Percentiles rank a stretch among this genome's conserved stretches.
Conservation (phyloP, 345 rosid species). For the Pseudoturritis turrita region DNA sequence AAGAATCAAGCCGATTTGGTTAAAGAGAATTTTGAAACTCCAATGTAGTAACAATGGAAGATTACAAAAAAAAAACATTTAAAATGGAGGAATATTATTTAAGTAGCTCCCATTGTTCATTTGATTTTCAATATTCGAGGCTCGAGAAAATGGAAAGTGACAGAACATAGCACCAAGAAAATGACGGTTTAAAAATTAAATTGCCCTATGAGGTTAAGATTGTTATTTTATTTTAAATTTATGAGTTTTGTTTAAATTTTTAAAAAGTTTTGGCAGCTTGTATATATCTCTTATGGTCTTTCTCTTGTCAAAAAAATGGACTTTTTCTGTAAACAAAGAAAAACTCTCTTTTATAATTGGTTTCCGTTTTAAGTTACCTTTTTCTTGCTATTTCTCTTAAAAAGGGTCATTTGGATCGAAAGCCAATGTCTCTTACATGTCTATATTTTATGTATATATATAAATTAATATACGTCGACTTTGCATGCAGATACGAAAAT, state of each 20-base stretch:
- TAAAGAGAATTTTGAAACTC: conserved; percentile 10
- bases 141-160: conserved; percentile 9
- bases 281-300: conserved; percentile 5
- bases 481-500: conserved; percentile 20
- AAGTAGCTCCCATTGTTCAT: not conserved
- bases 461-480: conserved; percentile 10
- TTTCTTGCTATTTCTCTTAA: conserved; percentile 7
- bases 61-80: not conserved
- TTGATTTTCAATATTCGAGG: conserved; percentile 10
- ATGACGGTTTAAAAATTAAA: conserved; percentile 1
- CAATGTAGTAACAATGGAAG: conserved; percentile 1
- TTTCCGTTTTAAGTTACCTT: conserved; percentile 14
- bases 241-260: not conserved
- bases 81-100: conserved; percentile 1
- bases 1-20: conserved; percentile 28
- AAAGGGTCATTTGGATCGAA: conserved; percentile 19
- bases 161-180: conserved; percentile 28
- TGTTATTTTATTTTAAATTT: not conserved
- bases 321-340: not conserved
- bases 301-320: conserved; percentile 6
- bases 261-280: not conserved
- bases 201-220: not conserved
- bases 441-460: not conserved
- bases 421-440: conserved; percentile 26
- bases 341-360: not conserved